Evolutionary conservation across 345 rosid species (phyloP).

Genomic region (Bruguiera gymnorhiza): DNA sequence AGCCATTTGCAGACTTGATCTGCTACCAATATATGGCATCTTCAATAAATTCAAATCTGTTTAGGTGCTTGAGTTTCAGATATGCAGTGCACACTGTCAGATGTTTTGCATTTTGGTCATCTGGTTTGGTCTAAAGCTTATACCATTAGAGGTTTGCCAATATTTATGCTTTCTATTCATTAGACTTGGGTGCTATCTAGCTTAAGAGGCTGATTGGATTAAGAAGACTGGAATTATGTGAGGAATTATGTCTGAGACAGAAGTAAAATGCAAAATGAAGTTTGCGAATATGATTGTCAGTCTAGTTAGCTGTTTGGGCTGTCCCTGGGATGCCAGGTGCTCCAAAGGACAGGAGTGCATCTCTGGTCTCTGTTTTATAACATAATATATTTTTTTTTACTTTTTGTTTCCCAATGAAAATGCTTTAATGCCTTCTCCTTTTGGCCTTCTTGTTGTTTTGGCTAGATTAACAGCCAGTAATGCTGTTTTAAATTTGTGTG

Average conservation of each 20-base stretch:
- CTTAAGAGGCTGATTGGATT: not conserved
- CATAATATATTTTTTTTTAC: too few species aligned
- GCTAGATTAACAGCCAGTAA: not conserved
- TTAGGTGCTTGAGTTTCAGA: too few species aligned
- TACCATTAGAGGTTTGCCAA: too few species aligned
- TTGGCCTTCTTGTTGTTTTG: not conserved
- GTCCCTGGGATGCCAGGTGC: not conserved
- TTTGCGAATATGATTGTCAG: not conserved
- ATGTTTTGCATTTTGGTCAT: not conserved
- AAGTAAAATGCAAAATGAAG: not conserved
- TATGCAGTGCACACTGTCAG: not conserved
- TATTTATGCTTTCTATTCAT: too few species aligned
- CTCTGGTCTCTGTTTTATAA: too few species aligned
- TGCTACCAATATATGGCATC: too few species aligned
- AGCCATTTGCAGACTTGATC: not conserved
- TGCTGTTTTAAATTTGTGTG: constrained; percentile 1
- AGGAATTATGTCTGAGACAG: not conserved
- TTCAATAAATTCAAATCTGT: too few species aligned
- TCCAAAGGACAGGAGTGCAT: too few species aligned
- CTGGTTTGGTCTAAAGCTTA: not conserved
- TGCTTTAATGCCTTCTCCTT: not conserved
- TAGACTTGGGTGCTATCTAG: not conserved
- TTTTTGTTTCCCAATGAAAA: not conserved
- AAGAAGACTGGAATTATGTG: not conserved
- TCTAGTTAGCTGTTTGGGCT: not conserved